Base-by-base conservation (phyloP, 2,329 filamentous ascomycete genomes). In the Mariannaea elegans region DNA sequence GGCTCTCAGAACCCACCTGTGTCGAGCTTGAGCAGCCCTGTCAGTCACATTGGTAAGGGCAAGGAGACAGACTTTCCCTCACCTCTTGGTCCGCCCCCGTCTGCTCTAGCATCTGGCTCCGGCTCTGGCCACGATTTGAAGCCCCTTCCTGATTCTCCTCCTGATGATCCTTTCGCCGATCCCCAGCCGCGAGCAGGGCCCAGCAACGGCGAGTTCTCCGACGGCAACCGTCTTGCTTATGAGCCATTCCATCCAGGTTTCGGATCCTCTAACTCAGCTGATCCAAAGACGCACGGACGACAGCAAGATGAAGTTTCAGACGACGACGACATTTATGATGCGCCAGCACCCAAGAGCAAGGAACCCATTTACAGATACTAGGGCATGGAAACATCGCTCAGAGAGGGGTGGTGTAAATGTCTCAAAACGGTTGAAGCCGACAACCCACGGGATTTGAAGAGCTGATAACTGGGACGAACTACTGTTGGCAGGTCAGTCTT, bases 221-320 rank as follows among this genome's bases (percentile, higher is more conserved):
- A 68, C 19, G 45, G 65, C 7, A 61, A 70, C 6, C 68, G 72
- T 3, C 67, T 76, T 27, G 68, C 71, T 5, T 65, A 66, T 19
- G 78, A 81, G 58, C 75, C 77, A 6, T 80, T 75, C 62, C 73
- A 79, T 46, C 77, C 78, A 2, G 77, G 78, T 6, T 75, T 77
- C 57, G 62, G 60, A 19, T 63, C 62, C 14, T 63, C 62, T 14
- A 65, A 51, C 23, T 52, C 63, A 16, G 62, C 55, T 38, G 62
- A 56, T 36, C 67, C 59, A 21, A 58, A 60, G 29, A 46, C 62
- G 13, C 48, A 64, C 36, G 55, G 55, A 18, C 60, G 67, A 51
- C 63, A 65, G 27, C 66, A 62, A 3, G 64, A 66, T 13, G 71
- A 75, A n/a, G 68, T 70, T 24, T 73, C 70, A 3, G 72, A 75